Conservation (phyloP, 768 basidiomycete genomes). For the Serendipita indica region DNA sequence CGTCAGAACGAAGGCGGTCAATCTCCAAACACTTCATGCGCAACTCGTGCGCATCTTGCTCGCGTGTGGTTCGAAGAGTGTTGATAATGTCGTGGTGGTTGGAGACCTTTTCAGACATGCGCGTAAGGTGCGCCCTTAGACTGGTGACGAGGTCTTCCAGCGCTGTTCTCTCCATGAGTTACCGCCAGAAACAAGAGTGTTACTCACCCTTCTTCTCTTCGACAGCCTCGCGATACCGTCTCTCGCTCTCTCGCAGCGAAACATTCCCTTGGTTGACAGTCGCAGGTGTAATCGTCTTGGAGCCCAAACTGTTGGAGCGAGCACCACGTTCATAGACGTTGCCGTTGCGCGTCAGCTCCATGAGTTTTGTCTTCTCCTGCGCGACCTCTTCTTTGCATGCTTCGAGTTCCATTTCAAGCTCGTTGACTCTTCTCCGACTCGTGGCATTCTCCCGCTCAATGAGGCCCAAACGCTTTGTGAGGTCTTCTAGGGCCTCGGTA, state of each 20-base stretch:
- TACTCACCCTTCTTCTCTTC: constrained; percentile 73
- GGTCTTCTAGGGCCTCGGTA: constrained; percentile 35
- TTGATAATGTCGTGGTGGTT: constrained; percentile 21
- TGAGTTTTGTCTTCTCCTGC: constrained; percentile 47
- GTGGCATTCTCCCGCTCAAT: constrained; percentile 72
- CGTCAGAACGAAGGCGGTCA: constrained; percentile 50
- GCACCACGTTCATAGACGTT: constrained; percentile 12
- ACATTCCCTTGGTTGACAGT: constrained; percentile 18
- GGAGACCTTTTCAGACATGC: constrained; percentile 65
- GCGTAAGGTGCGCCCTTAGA: constrained; percentile 57
- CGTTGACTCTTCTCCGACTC: constrained; percentile 67
- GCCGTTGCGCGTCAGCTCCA: constrained; percentile 30
- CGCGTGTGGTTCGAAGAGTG: constrained; percentile 14
- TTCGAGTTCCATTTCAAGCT: constrained; percentile 78
- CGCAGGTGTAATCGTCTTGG: background rate
- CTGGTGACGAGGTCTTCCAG: constrained; percentile 65
- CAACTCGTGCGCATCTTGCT: constrained; percentile 21
- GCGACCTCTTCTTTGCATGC: constrained; percentile 66
- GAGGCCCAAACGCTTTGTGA: constrained; percentile 40
- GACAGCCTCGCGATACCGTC: constrained; percentile 57
- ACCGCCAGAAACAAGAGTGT: background rate
- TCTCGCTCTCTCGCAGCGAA: constrained; percentile 15
- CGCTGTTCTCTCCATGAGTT: constrained; percentile 31
- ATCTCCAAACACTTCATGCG: constrained; percentile 53
- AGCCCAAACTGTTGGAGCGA: background rate